phyloP scores from a whole-genome alignment of 441 rosid genomes.

The Aquilaria agallochum region DNA sequence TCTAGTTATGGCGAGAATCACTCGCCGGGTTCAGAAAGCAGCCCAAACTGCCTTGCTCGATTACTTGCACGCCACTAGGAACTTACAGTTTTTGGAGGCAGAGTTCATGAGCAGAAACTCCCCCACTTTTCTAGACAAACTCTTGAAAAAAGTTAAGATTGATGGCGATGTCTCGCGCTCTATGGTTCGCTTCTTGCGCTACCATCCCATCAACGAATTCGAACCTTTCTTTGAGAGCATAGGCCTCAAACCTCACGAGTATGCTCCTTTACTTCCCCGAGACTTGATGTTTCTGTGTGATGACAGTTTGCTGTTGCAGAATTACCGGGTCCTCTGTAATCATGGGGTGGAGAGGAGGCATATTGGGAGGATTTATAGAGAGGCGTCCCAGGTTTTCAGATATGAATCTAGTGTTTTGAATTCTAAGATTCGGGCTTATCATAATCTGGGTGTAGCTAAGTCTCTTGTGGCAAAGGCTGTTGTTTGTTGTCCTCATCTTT shows the following conservation, averaged over 20 bases:
- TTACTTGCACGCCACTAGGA: slow-evolving; percentile 63
- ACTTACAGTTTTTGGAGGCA: slow-evolving; percentile 50
- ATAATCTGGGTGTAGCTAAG: slow-evolving; percentile 50
- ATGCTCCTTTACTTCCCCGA: slow-evolving; percentile 38
- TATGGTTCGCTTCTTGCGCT: slow-evolving; percentile 43
- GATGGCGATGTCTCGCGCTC: slow-evolving; percentile 30
- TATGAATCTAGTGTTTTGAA: slow-evolving; percentile 46
- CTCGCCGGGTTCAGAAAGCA: slow-evolving; percentile 30
- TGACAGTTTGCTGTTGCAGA: slow-evolving; percentile 58
- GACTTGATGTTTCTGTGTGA: slow-evolving; percentile 64
- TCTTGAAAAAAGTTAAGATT: slow-evolving; percentile 30
- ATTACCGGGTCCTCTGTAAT: slow-evolving; percentile 58
- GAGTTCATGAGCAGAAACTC: slow-evolving; percentile 65
- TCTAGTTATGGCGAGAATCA: slow-evolving; percentile 14
- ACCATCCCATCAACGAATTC: slow-evolving; percentile 82
- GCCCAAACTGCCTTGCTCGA: slow-evolving; percentile 69
- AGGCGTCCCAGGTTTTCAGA: slow-evolving; percentile 50
- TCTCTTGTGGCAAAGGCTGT: slow-evolving; percentile 40
- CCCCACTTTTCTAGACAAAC: slow-evolving; percentile 49
- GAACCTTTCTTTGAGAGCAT: slow-evolving; percentile 87
- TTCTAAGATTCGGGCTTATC: slow-evolving; percentile 55
- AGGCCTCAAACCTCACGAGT: slow-evolving; percentile 59
- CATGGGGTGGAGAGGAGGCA: slow-evolving; percentile 48
- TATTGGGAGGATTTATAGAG: slow-evolving; percentile 62
- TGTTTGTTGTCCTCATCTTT: slow-evolving; percentile 45